Evolutionary conservation across 2,329 filamentous ascomycete species (phyloP).

Genomic region (Hirsutella thompsonii): DNA sequence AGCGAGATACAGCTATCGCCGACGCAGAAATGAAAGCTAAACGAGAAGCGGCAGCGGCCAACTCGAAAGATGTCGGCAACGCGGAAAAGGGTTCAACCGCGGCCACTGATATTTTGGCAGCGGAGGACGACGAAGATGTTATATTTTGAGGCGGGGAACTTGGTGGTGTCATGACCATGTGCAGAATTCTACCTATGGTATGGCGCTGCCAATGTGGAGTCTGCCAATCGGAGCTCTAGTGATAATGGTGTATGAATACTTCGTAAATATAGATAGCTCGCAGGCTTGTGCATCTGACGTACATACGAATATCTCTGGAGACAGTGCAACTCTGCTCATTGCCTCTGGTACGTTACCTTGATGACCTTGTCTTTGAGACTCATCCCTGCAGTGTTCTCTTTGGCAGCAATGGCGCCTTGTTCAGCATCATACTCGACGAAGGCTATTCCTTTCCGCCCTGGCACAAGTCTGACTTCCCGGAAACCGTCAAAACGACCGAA

Average conservation of each 20-base stretch:
- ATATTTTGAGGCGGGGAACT: conserved; percentile 49
- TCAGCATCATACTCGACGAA: conserved; percentile 96
- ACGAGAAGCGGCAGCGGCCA: conserved; percentile 36
- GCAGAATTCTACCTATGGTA: no score
- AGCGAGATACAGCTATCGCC: conserved; percentile 57
- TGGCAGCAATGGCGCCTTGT: conserved; percentile 78
- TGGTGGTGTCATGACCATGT: not conserved
- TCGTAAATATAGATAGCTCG: not conserved
- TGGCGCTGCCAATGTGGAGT: no score
- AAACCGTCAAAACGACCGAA: conserved; percentile 91
- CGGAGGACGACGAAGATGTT: conserved; percentile 70
- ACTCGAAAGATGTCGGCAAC: conserved; percentile 15
- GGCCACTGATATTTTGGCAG: conserved; percentile 55
- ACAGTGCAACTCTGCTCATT: conserved; percentile 43
- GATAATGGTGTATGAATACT: no score
- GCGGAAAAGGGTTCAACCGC: conserved; percentile 24
- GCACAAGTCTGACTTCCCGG: conserved; percentile 81
- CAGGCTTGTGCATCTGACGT: not conserved
- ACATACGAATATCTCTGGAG: no score
- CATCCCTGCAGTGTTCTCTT: conserved; percentile 86
- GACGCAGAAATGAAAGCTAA: conserved; percentile 68
- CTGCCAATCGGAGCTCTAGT: no score
- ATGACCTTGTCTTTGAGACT: conserved; percentile 64
- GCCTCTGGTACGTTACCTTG: conserved; percentile 92
- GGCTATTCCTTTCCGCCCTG: conserved; percentile 74